Conservation (phyloP, 1,284 basidiomycete genomes). For the Pseudozyma tsukubaensis region DNA sequence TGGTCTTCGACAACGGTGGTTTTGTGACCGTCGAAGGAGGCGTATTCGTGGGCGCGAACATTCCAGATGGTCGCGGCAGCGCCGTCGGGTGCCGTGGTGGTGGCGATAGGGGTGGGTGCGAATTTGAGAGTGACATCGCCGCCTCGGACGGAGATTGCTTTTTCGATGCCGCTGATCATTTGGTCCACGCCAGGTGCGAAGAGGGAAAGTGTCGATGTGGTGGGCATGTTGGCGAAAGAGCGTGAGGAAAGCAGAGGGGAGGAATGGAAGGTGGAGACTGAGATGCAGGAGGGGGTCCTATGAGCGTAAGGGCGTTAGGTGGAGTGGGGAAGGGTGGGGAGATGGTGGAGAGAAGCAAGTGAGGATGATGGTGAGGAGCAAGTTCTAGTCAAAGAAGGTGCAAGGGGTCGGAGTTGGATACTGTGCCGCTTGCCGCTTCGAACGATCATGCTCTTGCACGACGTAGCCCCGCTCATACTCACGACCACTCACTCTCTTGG, state of each 20-base stretch:
- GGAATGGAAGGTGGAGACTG: background rate
- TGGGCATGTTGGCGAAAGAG: constrained; percentile 4
- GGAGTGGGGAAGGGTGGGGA: background rate
- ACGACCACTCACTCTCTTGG: background rate
- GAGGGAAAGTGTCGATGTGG: constrained; percentile 24
- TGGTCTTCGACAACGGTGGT: constrained; percentile 28
- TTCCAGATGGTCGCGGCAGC: constrained; percentile 47
- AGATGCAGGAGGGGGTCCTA: background rate
- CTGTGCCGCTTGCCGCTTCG: background rate
- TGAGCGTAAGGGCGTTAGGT: background rate
- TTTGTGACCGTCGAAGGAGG: constrained; percentile 31
- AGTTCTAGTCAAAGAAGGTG: no score
- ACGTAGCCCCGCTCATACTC: background rate
- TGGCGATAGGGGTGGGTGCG: constrained; percentile 32
- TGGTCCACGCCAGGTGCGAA: constrained; percentile 42
- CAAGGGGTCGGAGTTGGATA: constrained; percentile 10
- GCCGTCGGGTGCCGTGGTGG: constrained; percentile 38
- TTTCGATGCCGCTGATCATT: constrained; percentile 32
- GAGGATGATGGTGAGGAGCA: constrained; percentile 5
- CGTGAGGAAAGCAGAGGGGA: background rate
- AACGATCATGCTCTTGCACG: background rate
- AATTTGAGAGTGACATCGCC: constrained; percentile 29
- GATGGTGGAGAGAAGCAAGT: constrained; percentile 8
- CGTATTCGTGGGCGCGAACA: constrained; percentile 42
- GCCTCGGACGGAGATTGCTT: constrained; percentile 15